phyloP scores from a whole-genome alignment of 176 grass and related monocot species.

The Ensete ventricosum region DNA sequence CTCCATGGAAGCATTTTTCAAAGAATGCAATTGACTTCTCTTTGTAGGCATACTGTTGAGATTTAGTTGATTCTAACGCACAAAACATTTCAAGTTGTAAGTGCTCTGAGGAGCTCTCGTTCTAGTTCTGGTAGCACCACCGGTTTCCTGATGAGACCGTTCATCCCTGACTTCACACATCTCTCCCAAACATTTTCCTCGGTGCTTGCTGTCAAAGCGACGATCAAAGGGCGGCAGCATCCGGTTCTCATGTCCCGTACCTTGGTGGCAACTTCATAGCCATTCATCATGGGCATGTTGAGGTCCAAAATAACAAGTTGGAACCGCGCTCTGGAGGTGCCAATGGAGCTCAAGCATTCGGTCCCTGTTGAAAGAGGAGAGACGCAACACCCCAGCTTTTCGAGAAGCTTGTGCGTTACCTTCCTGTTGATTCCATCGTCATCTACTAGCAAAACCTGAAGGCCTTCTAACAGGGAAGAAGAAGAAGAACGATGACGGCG shows the following conservation, averaged over 20 bases:
- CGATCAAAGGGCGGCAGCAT: conserved; percentile 45
- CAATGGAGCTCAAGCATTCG: conserved; percentile 41
- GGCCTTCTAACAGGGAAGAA: conserved; percentile 27
- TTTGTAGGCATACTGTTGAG: no score
- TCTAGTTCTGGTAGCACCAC: conserved; percentile 30
- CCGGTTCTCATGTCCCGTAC: conserved; percentile 42
- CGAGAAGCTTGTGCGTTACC: conserved; percentile 52
- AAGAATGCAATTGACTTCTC: no score
- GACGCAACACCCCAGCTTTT: conserved; percentile 58
- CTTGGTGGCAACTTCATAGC: conserved; percentile 39
- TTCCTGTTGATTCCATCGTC: conserved; percentile 53
- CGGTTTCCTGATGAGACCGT: conserved; percentile 35
- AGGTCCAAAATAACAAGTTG: conserved; percentile 59
- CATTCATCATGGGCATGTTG: conserved; percentile 35
- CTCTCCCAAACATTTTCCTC: conserved; percentile 59
- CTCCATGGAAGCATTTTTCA: no score
- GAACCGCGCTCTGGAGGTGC: conserved; percentile 15
- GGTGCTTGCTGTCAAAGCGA: conserved; percentile 42
- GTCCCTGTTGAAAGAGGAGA: conserved; percentile 38
- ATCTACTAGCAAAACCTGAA: conserved; percentile 59
- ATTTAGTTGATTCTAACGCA: background rate
- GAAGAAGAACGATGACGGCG: conserved; percentile 13
- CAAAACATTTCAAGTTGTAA: conserved; percentile 8
- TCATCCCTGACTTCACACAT: conserved; percentile 39
- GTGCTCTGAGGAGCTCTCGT: conserved; percentile 36